Evolutionary conservation across 2,329 filamentous ascomycete species (phyloP).

Genomic region (Diaporthe longicolla): DNA sequence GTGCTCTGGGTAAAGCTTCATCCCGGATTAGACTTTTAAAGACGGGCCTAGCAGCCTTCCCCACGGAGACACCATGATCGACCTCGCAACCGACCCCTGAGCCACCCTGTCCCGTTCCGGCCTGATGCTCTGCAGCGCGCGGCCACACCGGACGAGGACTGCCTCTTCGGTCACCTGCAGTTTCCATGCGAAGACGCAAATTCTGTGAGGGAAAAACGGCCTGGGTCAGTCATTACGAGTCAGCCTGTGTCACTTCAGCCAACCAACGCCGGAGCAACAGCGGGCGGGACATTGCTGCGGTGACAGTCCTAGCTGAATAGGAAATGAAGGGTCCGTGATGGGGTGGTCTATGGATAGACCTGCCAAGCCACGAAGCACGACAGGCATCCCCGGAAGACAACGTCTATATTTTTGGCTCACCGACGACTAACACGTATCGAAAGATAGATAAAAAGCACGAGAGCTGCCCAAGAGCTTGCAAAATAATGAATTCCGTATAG

Average conservation of each 20-base stretch:
- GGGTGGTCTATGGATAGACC: slow-evolving; percentile 9
- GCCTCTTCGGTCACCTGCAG: background rate
- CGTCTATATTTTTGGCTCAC: background rate
- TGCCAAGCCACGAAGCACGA: slow-evolving; percentile 12
- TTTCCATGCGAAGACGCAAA: background rate
- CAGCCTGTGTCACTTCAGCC: background rate
- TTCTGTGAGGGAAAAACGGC: background rate
- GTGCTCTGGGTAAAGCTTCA: background rate
- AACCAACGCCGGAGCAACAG: slow-evolving; percentile 2
- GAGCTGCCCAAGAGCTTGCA: background rate
- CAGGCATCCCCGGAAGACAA: slow-evolving; percentile 6
- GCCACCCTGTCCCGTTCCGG: background rate
- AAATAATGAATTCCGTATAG: background rate
- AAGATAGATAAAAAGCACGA: slow-evolving; percentile 15
- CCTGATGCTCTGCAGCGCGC: background rate
- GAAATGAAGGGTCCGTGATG: slow-evolving; percentile 22
- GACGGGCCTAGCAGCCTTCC: background rate
- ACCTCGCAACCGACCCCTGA: background rate
- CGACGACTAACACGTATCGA: background rate
- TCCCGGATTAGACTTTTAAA: background rate
- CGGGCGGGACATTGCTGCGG: slow-evolving; percentile 20
- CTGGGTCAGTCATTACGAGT: background rate
- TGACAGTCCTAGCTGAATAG: slow-evolving; percentile 10
- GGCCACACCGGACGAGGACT: slow-evolving; percentile 9
- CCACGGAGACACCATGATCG: slow-evolving; percentile 13